phyloP scores from a whole-genome alignment of 2,329 filamentous ascomycete genomes.

The Alternaria sp. region DNA sequence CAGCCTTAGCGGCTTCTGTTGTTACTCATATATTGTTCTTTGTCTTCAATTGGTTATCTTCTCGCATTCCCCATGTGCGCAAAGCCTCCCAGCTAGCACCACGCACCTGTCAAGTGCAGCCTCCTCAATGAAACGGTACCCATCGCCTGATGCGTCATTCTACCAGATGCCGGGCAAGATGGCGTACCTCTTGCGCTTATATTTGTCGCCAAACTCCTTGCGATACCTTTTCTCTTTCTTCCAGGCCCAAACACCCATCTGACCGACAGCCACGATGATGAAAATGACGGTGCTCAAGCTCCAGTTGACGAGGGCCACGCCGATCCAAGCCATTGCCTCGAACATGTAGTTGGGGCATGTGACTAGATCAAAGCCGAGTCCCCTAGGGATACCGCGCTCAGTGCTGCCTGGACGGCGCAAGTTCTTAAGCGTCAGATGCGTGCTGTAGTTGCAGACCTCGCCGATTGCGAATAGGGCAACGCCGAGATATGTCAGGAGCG shows the following conservation, averaged over 20 bases:
- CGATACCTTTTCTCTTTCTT: constrained; percentile 93
- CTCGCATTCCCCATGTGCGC: not conserved
- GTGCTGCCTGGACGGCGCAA: constrained; percentile 78
- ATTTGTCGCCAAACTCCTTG: constrained; percentile 88
- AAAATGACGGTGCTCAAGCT: constrained; percentile 82
- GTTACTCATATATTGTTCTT: not conserved
- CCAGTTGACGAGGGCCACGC: constrained; percentile 78
- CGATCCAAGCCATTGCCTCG: constrained; percentile 85
- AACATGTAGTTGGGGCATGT: constrained; percentile 99
- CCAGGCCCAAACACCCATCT: constrained; percentile 87
- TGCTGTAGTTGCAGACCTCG: constrained; percentile 79
- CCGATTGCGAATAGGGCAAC: constrained; percentile 76
- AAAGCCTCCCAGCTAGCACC: constrained; percentile 1
- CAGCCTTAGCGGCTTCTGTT: not conserved
- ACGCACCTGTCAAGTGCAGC: not conserved
- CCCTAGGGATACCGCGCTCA: constrained; percentile 84
- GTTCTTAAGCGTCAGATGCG: constrained; percentile 78
- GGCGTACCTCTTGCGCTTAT: constrained; percentile 90
- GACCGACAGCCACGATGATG: constrained; percentile 70
- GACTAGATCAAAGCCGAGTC: constrained; percentile 83
- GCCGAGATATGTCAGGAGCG: constrained; percentile 62
- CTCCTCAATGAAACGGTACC: not conserved
- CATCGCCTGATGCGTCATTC: not conserved
- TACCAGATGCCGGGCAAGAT: constrained; percentile 81
- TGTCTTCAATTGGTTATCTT: not conserved